Conservation (phyloP, 2,329 filamentous ascomycete species). For the Aurifilum marmelostoma region DNA sequence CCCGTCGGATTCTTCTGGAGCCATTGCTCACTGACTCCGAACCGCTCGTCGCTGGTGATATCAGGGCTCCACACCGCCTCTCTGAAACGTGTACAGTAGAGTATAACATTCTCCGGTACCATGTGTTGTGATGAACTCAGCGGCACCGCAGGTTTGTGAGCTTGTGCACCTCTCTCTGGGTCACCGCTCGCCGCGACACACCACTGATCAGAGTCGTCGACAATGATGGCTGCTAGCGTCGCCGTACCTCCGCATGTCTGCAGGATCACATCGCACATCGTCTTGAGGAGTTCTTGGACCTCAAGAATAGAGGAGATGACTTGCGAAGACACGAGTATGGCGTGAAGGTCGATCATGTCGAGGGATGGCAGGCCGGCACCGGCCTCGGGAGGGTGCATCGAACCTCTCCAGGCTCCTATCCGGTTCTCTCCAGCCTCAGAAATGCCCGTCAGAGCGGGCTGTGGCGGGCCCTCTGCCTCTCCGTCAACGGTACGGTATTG, state of each 20-base stretch:
- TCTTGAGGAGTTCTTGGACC: slow-evolving; percentile 74
- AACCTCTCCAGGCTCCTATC: slow-evolving; percentile 66
- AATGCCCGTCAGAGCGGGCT: slow-evolving; percentile 47
- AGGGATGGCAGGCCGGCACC: slow-evolving; percentile 70
- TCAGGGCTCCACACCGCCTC: slow-evolving; percentile 77
- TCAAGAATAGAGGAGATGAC: slow-evolving; percentile 78
- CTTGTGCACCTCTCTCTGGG: slow-evolving; percentile 68
- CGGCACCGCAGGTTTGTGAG: slow-evolving; percentile 67
- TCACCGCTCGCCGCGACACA: slow-evolving; percentile 75
- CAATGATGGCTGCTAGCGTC: slow-evolving; percentile 72
- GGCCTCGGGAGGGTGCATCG: slow-evolving; percentile 59
- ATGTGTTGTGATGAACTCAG: slow-evolving; percentile 64
- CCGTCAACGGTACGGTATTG: slow-evolving; percentile 54
- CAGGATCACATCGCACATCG: slow-evolving; percentile 80
- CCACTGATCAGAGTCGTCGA: slow-evolving; percentile 72
- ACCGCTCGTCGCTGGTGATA: slow-evolving; percentile 74
- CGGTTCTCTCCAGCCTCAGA: slow-evolving; percentile 59
- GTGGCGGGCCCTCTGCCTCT: slow-evolving; percentile 50
- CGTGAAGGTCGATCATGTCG: slow-evolving; percentile 81
- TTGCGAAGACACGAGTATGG: slow-evolving; percentile 78
- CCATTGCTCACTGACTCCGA: slow-evolving; percentile 73
- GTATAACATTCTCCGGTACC: slow-evolving; percentile 75
- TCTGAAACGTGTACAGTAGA: slow-evolving; percentile 76
- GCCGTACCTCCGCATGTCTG: slow-evolving; percentile 74
- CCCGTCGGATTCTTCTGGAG: slow-evolving; percentile 69